phyloP scores from a whole-genome alignment of 2,329 filamentous ascomycete genomes.

The Sclerotinia spermophila region DNA sequence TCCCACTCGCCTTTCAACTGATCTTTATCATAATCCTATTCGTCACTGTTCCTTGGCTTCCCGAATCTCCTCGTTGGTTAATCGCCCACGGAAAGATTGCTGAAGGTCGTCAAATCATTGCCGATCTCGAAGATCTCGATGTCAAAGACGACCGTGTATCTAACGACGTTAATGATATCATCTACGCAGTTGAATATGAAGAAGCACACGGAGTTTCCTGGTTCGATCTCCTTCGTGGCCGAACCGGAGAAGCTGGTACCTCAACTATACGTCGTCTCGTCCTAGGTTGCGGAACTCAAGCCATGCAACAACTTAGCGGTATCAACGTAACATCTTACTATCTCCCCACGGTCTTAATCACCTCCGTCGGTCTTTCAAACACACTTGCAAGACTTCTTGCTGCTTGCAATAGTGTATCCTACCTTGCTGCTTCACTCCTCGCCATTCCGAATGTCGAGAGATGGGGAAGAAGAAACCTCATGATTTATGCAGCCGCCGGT shows the following conservation, averaged over 20 bases:
- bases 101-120: slow-evolving; percentile 39
- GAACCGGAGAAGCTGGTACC: slow-evolving; percentile 2
- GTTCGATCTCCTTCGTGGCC: slow-evolving; percentile 14
- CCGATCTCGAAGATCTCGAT: slow-evolving; percentile 28
- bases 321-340: slow-evolving; percentile 46
- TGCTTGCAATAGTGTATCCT: slow-evolving; percentile 43
- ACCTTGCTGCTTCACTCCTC: slow-evolving; percentile 24
- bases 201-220: slow-evolving; percentile 13
- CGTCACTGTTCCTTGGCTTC: slow-evolving; percentile 30
- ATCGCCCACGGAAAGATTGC: slow-evolving; percentile 36
- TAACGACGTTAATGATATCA: slow-evolving; percentile 47
- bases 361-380: slow-evolving; percentile 45
- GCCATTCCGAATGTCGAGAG: slow-evolving; percentile 46
- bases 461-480: slow-evolving; percentile 66
- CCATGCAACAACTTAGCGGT: slow-evolving; percentile 49
- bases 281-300: slow-evolving; percentile 62
- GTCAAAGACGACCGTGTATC: slow-evolving; percentile 51
- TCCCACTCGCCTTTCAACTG: slow-evolving; percentile 21
- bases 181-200: slow-evolving; percentile 17
- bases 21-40: slow-evolving; percentile 18
- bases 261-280: slow-evolving; percentile 62
- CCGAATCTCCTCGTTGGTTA: slow-evolving; percentile 41
- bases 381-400: slow-evolving; percentile 51
- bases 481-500: slow-evolving; percentile 64
- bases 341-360: slow-evolving; percentile 49